Conservation (phyloP, 371 early-diverging fungal species). For the Blakeslea trispora region DNA sequence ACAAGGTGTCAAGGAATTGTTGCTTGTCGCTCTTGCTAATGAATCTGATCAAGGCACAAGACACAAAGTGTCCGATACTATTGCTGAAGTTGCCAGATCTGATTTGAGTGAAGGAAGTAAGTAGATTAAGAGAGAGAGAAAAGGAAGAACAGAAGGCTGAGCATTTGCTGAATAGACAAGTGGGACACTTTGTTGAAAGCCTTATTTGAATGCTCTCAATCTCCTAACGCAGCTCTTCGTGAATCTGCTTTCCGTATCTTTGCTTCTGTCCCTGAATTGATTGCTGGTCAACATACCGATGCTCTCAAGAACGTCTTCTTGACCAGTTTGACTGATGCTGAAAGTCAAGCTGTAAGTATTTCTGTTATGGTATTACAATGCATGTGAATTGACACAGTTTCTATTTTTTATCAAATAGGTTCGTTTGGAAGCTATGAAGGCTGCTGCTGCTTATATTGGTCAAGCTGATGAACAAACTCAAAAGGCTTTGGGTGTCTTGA, state of each 20-base stretch:
- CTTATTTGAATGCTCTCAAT: constrained; percentile 78
- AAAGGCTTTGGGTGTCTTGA: constrained; percentile 63
- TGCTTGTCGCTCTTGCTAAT: constrained; percentile 74
- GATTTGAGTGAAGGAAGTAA: constrained; percentile 66
- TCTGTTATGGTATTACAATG: background rate
- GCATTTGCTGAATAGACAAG: constrained; percentile 37
- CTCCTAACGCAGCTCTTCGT: constrained; percentile 73
- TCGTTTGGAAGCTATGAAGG: constrained; percentile 84
- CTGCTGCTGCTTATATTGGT: constrained; percentile 80
- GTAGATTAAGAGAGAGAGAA: constrained; percentile 12
- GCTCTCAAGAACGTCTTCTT: constrained; percentile 73
- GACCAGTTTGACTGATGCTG: constrained; percentile 70
- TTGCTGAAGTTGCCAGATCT: constrained; percentile 83
- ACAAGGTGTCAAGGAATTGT: constrained; percentile 64
- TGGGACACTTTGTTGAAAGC: constrained; percentile 85
- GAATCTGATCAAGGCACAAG: constrained; percentile 76
- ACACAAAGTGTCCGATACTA: constrained; percentile 90
- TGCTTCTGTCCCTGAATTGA: constrained; percentile 74
- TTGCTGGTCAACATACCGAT: constrained; percentile 70
- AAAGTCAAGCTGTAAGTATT: constrained; percentile 44
- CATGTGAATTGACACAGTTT: constrained; percentile 2
- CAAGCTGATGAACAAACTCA: constrained; percentile 63
- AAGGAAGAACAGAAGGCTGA: background rate
- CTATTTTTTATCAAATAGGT: constrained; percentile 66
- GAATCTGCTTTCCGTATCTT: constrained; percentile 92